These are phyloP conservation scores for Lepidium africanum DNA, from an alignment of 345 rosid species.

Conservation along the genomic window DNA sequence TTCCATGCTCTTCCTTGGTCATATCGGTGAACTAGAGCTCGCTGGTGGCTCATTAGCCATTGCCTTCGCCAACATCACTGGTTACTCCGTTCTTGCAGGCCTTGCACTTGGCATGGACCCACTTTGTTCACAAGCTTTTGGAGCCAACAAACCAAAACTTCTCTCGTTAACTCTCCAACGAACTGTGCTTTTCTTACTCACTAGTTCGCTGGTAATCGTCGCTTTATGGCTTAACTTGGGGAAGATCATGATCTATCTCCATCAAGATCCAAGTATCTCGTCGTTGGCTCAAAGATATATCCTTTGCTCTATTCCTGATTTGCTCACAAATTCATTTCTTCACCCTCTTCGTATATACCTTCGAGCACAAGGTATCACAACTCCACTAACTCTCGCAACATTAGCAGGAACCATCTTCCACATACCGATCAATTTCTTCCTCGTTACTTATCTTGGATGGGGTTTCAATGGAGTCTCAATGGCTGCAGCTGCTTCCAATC, in stretches of 20 bases:
- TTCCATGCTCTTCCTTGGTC: constrained; percentile 94
- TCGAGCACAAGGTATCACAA: constrained; percentile 89
- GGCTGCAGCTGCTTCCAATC: constrained; percentile 64
- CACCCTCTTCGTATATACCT: constrained; percentile 98
- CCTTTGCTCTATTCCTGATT: constrained; percentile 72
- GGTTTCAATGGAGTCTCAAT: constrained; percentile 78
- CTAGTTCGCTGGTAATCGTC: constrained; percentile 53
- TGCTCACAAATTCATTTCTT: constrained; percentile 64
- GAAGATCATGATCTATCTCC: constrained; percentile 49
- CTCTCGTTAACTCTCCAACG: constrained; percentile 80
- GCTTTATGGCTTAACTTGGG: constrained; percentile 68
- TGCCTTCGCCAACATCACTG: constrained; percentile 87
- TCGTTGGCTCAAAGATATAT: constrained; percentile 61
- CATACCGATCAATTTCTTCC: constrained; percentile 50
- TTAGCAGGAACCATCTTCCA: constrained; percentile 64
- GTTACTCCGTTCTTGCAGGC: constrained; percentile 91
- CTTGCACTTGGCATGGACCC: constrained; percentile 94
- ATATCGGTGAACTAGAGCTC: constrained; percentile 67
- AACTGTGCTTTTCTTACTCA: constrained; percentile 60
- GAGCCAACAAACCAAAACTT: constrained; percentile 75
- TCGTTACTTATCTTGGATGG: constrained; percentile 47
- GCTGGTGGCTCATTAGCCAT: constrained; percentile 94
- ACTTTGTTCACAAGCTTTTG: constrained; percentile 89
- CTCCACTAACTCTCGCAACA: constrained; percentile 64
- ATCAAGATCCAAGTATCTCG: constrained; percentile 61